A percentile compares a stretch with the other conserved stretches of the same genome.
phyloP scores from a whole-genome alignment of 2,329 filamentous ascomycete genomes.

The Epichloe typhina region DNA sequence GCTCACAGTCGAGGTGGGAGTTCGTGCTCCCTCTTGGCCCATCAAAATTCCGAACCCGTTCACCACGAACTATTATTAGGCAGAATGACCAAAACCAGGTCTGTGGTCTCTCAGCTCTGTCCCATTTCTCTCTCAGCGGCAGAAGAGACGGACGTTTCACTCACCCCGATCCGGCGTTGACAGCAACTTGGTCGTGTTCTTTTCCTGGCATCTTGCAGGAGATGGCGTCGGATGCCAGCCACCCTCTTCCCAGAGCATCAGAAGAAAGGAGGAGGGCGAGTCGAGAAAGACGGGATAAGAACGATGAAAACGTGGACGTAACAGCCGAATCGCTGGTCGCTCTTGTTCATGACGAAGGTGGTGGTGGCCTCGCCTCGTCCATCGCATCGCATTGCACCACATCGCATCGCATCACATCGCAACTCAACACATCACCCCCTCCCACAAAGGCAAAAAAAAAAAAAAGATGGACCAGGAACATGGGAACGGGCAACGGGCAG shows the following conservation, averaged over 20 bases:
- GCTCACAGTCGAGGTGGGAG: too few relatives aligned
- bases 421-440: background rate
- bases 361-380: background rate
- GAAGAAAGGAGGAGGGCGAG: background rate
- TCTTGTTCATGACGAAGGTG: too few relatives aligned
- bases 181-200: background rate
- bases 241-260: background rate
- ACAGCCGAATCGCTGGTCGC: too few relatives aligned
- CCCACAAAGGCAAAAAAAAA: background rate
- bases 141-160: background rate
- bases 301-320: too few relatives aligned
- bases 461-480: background rate
- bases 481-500: background rate
- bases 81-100: too few relatives aligned
- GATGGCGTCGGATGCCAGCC: background rate
- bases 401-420: background rate
- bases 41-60: background rate
- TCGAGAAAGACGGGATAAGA: too few relatives aligned
- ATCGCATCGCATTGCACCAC: background rate
- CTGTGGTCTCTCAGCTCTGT: background rate
- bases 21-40: background rate
- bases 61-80: too few relatives aligned
- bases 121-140: background rate
- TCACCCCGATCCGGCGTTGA: background rate
- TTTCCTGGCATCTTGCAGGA: constrained; percentile 1